Conservation (phyloP, 83 land plant genomes). For the Picea abies region DNA sequence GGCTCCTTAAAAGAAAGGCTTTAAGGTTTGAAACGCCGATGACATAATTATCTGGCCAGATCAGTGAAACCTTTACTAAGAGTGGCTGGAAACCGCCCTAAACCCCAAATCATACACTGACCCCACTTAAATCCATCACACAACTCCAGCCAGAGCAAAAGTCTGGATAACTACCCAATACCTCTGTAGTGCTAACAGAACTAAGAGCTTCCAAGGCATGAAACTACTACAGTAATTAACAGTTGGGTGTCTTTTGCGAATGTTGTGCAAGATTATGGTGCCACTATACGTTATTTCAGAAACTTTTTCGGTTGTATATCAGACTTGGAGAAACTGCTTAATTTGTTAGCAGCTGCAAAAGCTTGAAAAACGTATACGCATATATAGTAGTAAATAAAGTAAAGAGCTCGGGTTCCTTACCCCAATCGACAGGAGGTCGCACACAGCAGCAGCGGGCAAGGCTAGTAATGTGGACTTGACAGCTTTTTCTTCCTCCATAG, state of each 20-base stretch:
- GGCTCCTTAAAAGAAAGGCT: no score
- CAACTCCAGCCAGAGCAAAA: not conserved
- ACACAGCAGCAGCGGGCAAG: not conserved
- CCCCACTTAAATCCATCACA: no score
- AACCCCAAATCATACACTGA: no score
- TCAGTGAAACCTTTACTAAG: no score
- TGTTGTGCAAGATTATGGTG: not conserved
- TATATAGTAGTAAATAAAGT: not conserved
- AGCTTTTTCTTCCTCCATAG: not conserved
- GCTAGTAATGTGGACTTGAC: not conserved
- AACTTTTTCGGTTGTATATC: no score
- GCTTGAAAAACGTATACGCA: not conserved
- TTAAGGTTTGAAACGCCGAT: no score
- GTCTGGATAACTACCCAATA: not conserved
- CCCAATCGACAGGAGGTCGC: constrained; percentile 1
- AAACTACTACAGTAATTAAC: not conserved
- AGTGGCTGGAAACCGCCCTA: no score
- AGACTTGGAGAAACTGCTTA: no score
- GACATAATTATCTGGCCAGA: no score
- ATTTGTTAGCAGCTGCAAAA: not conserved
- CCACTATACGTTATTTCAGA: not conserved
- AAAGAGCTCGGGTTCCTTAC: not conserved
- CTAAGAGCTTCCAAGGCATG: not conserved
- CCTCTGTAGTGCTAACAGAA: not conserved
- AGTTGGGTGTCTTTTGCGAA: not conserved